A percentile compares a stretch with the other conserved stretches of the same genome.
Evolutionary conservation across 2,329 filamentous ascomycete genomes (phyloP).

Genomic region (Daldinia eschscholtzii): DNA sequence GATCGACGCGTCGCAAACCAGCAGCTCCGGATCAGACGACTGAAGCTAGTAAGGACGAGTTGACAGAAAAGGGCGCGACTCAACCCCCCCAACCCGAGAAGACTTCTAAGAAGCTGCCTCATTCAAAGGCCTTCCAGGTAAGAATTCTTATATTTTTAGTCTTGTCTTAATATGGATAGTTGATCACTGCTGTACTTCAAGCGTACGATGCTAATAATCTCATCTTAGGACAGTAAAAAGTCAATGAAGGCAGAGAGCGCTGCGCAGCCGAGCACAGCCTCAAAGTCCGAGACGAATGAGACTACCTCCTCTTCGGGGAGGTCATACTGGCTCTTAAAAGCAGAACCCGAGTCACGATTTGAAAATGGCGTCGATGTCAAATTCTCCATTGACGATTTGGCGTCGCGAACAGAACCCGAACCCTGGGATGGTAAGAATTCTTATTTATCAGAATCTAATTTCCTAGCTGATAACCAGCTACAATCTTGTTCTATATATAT

Average conservation of each 20-base stretch:
- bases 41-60: slow-evolving; percentile 7
- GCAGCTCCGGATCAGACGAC: slow-evolving; percentile 21
- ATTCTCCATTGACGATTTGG: slow-evolving; percentile 94
- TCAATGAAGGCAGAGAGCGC: slow-evolving; percentile 22
- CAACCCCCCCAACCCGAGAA: slow-evolving; percentile 17
- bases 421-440: slow-evolving; percentile 84
- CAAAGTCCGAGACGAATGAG: slow-evolving; percentile 28
- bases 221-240: slow-evolving; percentile 23
- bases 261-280: slow-evolving; percentile 23
- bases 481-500: slow-evolving; percentile 28
- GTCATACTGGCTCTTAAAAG: slow-evolving; percentile 85
- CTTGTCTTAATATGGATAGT: not conserved
- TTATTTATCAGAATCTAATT: slow-evolving; percentile 17
- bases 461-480: slow-evolving; percentile 19
- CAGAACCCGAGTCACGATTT: slow-evolving; percentile 86
- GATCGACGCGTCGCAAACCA: slow-evolving; percentile 45
- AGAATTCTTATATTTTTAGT: slow-evolving; percentile 12
- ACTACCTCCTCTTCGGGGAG: slow-evolving; percentile 36
- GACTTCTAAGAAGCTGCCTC: slow-evolving; percentile 12
- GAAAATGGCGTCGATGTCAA: slow-evolving; percentile 90
- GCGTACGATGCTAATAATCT: slow-evolving; percentile 8
- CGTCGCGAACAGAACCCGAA: slow-evolving; percentile 78
- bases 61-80: slow-evolving; percentile 8
- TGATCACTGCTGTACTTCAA: not conserved
- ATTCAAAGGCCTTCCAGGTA: slow-evolving; percentile 17